Evolutionary conservation across 1,139 yeast species (phyloP).

Genomic region (Suhomyces bribrorum): DNA sequence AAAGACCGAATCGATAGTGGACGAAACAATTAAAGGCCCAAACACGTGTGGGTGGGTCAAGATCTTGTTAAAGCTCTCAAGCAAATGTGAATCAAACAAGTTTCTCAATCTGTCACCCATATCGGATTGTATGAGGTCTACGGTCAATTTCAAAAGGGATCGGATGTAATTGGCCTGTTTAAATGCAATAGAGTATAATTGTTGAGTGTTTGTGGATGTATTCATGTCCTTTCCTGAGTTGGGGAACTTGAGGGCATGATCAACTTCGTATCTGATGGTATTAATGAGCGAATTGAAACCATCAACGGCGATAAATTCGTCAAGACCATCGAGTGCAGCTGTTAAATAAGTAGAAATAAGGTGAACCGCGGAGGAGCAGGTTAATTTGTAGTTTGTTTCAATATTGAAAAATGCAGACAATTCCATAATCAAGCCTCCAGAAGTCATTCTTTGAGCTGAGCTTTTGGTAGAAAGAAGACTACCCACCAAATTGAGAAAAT

Average conservation of each 20-base stretch:
- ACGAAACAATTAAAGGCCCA: conserved; percentile 69
- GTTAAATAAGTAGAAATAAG: conserved; percentile 57
- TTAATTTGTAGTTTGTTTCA: conserved; percentile 52
- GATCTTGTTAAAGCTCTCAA: conserved; percentile 61
- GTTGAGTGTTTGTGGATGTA: conserved; percentile 51
- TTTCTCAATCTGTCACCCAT: conserved; percentile 85
- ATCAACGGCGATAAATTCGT: conserved; percentile 61
- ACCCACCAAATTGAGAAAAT: conserved; percentile 59
- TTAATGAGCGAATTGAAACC: conserved; percentile 69
- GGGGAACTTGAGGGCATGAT: conserved; percentile 60
- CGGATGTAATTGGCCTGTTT: conserved; percentile 64
- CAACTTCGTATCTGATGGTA: conserved; percentile 66
- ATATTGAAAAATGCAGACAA: conserved; percentile 62
- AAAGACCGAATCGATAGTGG: conserved; percentile 66
- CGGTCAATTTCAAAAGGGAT: conserved; percentile 60
- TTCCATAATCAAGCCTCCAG: conserved; percentile 74
- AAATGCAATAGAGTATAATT: conserved; percentile 56
- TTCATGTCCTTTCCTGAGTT: conserved; percentile 16
- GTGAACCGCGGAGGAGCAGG: conserved; percentile 67
- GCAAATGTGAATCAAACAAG: conserved; percentile 78
- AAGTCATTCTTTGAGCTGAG: conserved; percentile 43
- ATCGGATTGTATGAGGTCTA: conserved; percentile 66
- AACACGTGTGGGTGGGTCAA: conserved; percentile 59
- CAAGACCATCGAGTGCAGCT: conserved; percentile 48
- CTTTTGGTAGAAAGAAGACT: conserved; percentile 57